phyloP scores from a whole-genome alignment of 1,284 basidiomycete genomes.

The Boletus smithii region DNA sequence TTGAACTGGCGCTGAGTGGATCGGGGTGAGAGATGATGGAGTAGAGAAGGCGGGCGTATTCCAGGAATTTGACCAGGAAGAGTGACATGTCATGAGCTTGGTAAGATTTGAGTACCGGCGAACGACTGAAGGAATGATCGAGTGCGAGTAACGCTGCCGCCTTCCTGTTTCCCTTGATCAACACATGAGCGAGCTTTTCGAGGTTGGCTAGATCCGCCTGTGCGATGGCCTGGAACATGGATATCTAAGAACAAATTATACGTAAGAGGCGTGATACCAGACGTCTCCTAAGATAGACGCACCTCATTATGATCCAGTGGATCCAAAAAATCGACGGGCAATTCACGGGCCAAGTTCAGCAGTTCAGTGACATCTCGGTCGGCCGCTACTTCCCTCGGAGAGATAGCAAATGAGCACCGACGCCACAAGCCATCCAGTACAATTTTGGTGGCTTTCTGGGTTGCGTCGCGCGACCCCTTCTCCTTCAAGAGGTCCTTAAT shows the following conservation, averaged over 20 bases:
- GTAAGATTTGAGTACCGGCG: slow-evolving; percentile 14
- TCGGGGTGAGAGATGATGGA: slow-evolving; percentile 27
- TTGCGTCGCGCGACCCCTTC: slow-evolving; percentile 25
- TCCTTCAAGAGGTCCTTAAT: slow-evolving; percentile 46
- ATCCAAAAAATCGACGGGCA: slow-evolving; percentile 17
- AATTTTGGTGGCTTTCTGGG: slow-evolving; percentile 32
- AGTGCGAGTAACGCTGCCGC: slow-evolving; percentile 25
- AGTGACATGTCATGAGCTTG: slow-evolving; percentile 28
- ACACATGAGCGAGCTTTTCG: slow-evolving; percentile 9
- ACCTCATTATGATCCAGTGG: slow-evolving; percentile 19
- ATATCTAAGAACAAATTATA: slow-evolving; percentile 14
- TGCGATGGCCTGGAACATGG: slow-evolving; percentile 27
- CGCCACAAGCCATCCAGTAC: slow-evolving; percentile 27
- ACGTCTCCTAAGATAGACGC: not conserved
- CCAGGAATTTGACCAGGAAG: slow-evolving; percentile 35
- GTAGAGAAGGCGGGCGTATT: slow-evolving; percentile 38
- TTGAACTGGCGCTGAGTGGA: slow-evolving; percentile 22
- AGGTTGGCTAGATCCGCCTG: slow-evolving; percentile 11
- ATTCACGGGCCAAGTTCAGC: slow-evolving; percentile 17
- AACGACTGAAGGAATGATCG: slow-evolving; percentile 23
- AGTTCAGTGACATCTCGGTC: slow-evolving; percentile 11
- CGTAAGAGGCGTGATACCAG: not conserved
- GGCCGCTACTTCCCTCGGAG: slow-evolving; percentile 6
- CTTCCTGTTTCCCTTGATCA: slow-evolving; percentile 6
- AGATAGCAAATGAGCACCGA: slow-evolving; percentile 25